Conservation (phyloP, 495 filamentous ascomycete genomes). For the Penicillium coffeae region DNA sequence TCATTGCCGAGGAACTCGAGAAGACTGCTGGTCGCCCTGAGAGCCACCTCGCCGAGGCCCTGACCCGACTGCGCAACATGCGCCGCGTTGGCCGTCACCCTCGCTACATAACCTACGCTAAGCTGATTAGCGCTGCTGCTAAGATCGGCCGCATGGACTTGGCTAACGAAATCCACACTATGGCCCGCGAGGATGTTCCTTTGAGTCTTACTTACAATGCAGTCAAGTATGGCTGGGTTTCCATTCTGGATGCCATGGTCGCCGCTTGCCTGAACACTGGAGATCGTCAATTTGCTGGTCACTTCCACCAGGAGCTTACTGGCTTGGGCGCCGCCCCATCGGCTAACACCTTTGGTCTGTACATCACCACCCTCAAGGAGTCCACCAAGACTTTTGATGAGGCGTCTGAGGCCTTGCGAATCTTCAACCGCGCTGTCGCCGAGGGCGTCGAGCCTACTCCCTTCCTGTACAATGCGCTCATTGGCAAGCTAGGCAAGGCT, state of each 20-base stretch:
- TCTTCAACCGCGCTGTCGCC: conserved; percentile 89
- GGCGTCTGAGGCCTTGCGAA: conserved; percentile 91
- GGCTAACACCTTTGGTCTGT: conserved; percentile 95
- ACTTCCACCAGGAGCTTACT: conserved; percentile 85
- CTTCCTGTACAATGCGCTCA: conserved; percentile 97
- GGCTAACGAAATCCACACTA: conserved; percentile 79
- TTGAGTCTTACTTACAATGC: conserved; percentile 72
- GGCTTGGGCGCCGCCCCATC: conserved; percentile 85
- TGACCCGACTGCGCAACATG: conserved; percentile 83
- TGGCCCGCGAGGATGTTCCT: conserved; percentile 84
- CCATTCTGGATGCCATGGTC: conserved; percentile 94
- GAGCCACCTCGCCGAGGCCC: conserved; percentile 72
- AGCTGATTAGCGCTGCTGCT: conserved; percentile 86
- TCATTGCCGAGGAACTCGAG: conserved; percentile 86
- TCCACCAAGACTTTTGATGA: conserved; percentile 97
- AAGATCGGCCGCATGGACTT: conserved; percentile 74
- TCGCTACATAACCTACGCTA: conserved; percentile 91
- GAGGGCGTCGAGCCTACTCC: conserved; percentile 94
- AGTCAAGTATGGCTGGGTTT: conserved; percentile 90
- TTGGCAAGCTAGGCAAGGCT: conserved; percentile 96
- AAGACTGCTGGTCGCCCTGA: conserved; percentile 61
- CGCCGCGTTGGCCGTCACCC: conserved; percentile 88
- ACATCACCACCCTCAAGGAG: conserved; percentile 96
- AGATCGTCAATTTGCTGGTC: conserved; percentile 69
- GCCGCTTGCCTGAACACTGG: conserved; percentile 85